phyloP scores from a whole-genome alignment of 345 rosid genomes.

The Atalantia buxifolia region DNA sequence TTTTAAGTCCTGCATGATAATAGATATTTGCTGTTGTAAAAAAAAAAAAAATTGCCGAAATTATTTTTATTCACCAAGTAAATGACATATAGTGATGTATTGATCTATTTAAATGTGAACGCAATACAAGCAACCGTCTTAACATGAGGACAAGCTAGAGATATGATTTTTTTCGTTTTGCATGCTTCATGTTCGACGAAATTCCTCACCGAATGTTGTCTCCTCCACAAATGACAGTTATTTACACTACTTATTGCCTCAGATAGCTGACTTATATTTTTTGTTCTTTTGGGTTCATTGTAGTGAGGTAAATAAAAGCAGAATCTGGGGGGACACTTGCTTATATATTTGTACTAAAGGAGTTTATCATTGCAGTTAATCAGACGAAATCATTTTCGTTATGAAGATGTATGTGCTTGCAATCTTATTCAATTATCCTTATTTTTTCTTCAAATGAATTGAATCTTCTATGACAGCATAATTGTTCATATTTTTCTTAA shows the following conservation, averaged over 20 bases:
- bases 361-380: background rate
- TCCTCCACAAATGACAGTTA: background rate
- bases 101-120: background rate
- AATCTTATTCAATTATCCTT: background rate
- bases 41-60: too few species aligned
- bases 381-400: background rate
- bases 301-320: background rate
- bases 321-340: background rate
- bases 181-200: background rate
- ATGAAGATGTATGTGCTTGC: slow-evolving; percentile 21
- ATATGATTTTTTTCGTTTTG: background rate
- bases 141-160: background rate
- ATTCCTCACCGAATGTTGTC: background rate
- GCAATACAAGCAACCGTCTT: background rate
- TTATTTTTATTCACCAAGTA: background rate
- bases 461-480: background rate
- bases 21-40: background rate
- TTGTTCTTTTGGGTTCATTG: background rate
- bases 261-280: background rate
- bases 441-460: background rate
- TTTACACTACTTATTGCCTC: background rate
- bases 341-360: background rate
- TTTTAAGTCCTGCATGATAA: background rate
- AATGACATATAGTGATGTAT: background rate
- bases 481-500: background rate